Conservation (phyloP, 169 alveolate species). For the Plasmodium adleri region DNA sequence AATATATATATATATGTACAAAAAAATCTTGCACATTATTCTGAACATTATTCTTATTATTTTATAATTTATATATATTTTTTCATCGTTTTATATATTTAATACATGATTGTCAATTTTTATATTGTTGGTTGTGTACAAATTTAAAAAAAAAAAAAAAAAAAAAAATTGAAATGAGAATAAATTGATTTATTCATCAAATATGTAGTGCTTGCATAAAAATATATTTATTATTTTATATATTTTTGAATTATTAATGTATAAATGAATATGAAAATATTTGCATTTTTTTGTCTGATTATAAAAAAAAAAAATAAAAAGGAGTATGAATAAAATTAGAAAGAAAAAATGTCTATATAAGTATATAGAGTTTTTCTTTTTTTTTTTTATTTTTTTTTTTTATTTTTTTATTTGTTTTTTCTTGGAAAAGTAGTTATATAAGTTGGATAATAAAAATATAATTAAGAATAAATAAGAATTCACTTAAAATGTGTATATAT, state of each 20-base stretch:
- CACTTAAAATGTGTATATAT: no score
- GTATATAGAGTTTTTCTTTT: neutral
- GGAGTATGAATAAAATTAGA: neutral
- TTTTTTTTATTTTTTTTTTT: neutral
- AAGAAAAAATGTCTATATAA: slow-evolving; percentile 2
- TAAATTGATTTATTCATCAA: slow-evolving; percentile 42
- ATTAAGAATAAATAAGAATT: no score
- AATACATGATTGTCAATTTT: slow-evolving; percentile 38
- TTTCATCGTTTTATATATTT: no score
- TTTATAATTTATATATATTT: neutral
- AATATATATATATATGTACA: slow-evolving; percentile 7
- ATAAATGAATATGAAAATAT: slow-evolving; percentile 26
- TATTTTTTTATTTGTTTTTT: no score
- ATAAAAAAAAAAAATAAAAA: neutral
- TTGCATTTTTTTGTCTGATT: slow-evolving; percentile 54
- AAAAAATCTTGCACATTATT: slow-evolving; percentile 17
- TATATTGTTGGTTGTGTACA: slow-evolving; percentile 61
- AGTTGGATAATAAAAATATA: no score
- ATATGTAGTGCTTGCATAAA: slow-evolving; percentile 34
- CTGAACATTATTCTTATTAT: slow-evolving; percentile 12
- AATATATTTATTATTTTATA: slow-evolving; percentile 28
- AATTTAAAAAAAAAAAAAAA: slow-evolving; percentile 18
- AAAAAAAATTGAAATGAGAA: slow-evolving; percentile 10
- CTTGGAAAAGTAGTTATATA: no score
- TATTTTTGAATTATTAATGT: slow-evolving; percentile 13